These are phyloP conservation scores for Tulasnella sp. DNA, from an alignment of 768 basidiomycete genomes.

Conservation along the genomic window DNA sequence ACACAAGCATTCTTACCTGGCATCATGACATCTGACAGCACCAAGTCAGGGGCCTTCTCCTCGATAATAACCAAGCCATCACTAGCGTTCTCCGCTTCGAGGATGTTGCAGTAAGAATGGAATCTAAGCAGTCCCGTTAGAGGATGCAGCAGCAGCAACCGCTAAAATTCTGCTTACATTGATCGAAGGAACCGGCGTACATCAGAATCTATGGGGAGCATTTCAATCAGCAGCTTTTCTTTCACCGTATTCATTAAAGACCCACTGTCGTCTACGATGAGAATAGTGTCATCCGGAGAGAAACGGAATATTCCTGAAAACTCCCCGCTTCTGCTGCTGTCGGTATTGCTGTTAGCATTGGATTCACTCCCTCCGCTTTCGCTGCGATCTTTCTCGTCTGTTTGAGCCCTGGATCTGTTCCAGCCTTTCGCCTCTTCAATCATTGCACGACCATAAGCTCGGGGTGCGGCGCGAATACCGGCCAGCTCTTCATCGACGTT, in stretches of 20 bases:
- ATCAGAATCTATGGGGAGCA: conserved; percentile 41
- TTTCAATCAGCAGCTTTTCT: not conserved
- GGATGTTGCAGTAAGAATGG: conserved; percentile 43
- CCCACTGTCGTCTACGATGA: conserved; percentile 41
- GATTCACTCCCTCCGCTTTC: conserved; percentile 37
- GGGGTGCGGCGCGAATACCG: conserved; percentile 8
- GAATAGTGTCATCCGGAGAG: conserved; percentile 43
- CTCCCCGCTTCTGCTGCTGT: conserved; percentile 43
- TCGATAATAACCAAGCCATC: conserved; percentile 41
- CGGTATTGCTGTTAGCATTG: conserved; percentile 38
- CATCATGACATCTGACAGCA: conserved; percentile 47
- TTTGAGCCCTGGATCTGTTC: conserved; percentile 36
- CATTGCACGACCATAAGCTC: conserved; percentile 44
- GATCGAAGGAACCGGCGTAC: conserved; percentile 44
- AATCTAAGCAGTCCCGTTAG: conserved; percentile 42
- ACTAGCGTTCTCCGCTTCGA: conserved; percentile 44
- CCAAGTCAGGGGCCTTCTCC: conserved; percentile 42
- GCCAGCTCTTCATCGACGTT: conserved; percentile 39
- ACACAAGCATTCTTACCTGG: conserved; percentile 40
- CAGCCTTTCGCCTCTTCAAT: conserved; percentile 49
- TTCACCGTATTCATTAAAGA: conserved; percentile 36
- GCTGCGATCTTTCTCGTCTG: conserved; percentile 20
- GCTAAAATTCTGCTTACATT: conserved; percentile 33
- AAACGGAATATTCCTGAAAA: conserved; percentile 46
- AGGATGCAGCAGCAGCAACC: not conserved